These are phyloP conservation scores for Lantana camara DNA, from an alignment of 257 asterid genomes.

Conservation along the genomic window DNA sequence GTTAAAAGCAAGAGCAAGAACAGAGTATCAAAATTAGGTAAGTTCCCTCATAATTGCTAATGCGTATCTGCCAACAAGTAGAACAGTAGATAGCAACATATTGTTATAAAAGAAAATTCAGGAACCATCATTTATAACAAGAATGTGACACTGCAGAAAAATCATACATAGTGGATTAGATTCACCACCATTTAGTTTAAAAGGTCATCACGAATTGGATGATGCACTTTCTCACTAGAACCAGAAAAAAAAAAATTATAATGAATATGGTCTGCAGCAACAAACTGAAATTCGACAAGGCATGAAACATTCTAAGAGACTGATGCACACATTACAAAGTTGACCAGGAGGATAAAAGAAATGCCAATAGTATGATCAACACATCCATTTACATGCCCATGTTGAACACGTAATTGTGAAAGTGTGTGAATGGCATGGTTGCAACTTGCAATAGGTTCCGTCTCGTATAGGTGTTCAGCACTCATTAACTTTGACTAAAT, in stretches of 20 bases:
- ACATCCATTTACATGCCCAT: neutral
- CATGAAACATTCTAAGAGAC: neutral
- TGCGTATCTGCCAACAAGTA: too few relatives aligned
- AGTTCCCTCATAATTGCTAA: too few relatives aligned
- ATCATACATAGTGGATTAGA: too few relatives aligned
- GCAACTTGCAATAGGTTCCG: neutral
- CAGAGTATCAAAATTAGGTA: too few relatives aligned
- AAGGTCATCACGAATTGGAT: too few relatives aligned
- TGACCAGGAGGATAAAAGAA: neutral
- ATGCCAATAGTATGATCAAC: neutral
- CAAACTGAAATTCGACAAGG: neutral
- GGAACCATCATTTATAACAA: too few relatives aligned
- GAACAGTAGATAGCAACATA: too few relatives aligned
- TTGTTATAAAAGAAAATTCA: too few relatives aligned
- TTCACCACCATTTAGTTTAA: too few relatives aligned
- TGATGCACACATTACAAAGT: neutral
- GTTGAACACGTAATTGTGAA: slow-evolving; percentile 4
- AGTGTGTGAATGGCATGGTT: neutral
- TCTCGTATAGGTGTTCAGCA: slow-evolving; percentile 9
- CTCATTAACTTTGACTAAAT: neutral
- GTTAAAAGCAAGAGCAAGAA: too few relatives aligned
- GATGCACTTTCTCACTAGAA: slow-evolving; percentile 12
- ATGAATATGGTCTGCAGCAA: neutral
- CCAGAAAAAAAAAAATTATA: neutral
- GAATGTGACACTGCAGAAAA: too few relatives aligned